Base-by-base conservation (phyloP, 2,329 filamentous ascomycete species). In the Verticillium tricorpus region DNA sequence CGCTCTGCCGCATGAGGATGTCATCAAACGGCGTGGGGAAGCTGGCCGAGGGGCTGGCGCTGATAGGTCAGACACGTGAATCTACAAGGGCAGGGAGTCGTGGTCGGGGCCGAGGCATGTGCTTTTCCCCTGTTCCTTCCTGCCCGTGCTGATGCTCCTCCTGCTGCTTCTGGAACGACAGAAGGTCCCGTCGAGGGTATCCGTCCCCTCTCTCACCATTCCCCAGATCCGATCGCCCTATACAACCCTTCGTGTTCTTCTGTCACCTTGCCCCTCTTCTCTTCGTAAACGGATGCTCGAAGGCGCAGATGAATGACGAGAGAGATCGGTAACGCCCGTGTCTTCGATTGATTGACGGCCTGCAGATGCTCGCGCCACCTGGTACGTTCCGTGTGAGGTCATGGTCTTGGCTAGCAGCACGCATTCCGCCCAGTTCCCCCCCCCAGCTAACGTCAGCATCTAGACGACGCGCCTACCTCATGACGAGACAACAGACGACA, bases 71-170 rank as follows among this genome's bases (percentile, higher is more conserved):
- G 40, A 50, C 40, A 25, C 40, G 40, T 50, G 40, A 50, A 50
- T 50, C n/a, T 22, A n/a, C 40, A 50, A 22, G 40, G 40, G 22
- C 40, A 50, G 40, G 40, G 40, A 50, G 19, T n/a, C n/a, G 40
- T 22, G 9, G 40, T 50, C 19, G 40, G 37, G 63, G 63, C 63
- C 63, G 63, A 64, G 63, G 63, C 63, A 64, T 61, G 61, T 64
- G 61, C 63, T 64, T 64, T 59, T 19, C 40, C 40, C 40, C 22
- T n/a, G 40, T 11, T n/a, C 40, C 40, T 50, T 22, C 40, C 40
- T 9, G 17, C 40, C 40, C 6, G n/a, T 50, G 40, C n/a, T 22
- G 40, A 19, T n/a, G 8, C 11, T 50, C n/a, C 40, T 25, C 40
- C 8, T 50, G 40, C 34, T 35, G 34, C 34, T 35, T 35, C 34